Evolutionary conservation across 768 basidiomycete species (phyloP).

Genomic region (Lyophyllum atratum): DNA sequence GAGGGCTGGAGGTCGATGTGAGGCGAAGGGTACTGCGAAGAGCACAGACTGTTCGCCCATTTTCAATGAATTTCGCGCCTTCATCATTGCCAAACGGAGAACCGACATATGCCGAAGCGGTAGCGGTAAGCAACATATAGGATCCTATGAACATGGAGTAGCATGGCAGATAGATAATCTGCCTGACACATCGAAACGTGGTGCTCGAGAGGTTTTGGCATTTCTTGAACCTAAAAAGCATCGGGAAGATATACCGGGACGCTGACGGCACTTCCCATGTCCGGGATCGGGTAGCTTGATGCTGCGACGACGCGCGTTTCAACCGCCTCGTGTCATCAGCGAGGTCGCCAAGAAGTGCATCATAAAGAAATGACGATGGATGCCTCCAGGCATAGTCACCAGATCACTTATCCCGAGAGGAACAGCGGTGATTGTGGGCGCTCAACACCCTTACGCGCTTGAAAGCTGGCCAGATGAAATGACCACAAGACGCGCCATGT

Average conservation of each 20-base stretch:
- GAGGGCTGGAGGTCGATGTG: neutral
- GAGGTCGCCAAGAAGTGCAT: neutral
- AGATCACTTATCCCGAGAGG: neutral
- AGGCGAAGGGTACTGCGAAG: neutral
- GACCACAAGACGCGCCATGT: neutral
- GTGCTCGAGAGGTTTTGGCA: slow-evolving; percentile 1
- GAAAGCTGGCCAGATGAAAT: neutral
- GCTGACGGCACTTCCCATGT: neutral
- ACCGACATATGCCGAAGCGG: neutral
- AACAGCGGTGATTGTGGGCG: neutral
- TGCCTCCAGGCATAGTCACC: neutral
- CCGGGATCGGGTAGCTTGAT: neutral
- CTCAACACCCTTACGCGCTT: too few species aligned
- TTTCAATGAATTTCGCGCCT: neutral
- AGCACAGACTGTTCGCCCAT: neutral
- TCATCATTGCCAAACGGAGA: slow-evolving; percentile 11
- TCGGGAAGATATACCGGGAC: slow-evolving; percentile 11
- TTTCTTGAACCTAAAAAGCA: neutral
- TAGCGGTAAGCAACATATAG: neutral
- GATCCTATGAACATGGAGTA: neutral
- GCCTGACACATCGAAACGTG: neutral
- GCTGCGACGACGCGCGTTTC: neutral
- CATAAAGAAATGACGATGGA: neutral
- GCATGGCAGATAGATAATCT: neutral
- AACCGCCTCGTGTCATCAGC: neutral